These are phyloP conservation scores for Pichia californica DNA, from an alignment of 805 yeast genomes.

Conservation along the genomic window DNA sequence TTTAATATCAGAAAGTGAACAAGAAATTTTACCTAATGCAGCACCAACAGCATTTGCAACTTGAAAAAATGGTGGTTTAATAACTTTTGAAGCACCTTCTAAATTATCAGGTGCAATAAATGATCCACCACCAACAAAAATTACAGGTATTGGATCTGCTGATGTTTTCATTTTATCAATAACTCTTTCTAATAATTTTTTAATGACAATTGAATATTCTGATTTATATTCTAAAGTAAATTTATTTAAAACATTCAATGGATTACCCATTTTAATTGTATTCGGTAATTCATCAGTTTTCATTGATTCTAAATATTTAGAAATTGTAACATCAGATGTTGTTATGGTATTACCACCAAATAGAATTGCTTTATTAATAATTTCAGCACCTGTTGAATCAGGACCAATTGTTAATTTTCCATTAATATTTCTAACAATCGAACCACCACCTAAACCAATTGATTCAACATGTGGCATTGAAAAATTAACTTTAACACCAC, in stretches of 20 bases:
- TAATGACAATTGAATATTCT: not conserved
- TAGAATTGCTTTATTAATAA: not conserved
- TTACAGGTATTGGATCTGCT: not conserved
- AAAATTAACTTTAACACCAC: not conserved
- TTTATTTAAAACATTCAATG: not conserved
- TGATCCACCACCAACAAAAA: not conserved
- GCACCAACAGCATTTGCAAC: slow-evolving; percentile 2
- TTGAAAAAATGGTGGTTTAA: not conserved
- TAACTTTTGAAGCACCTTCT: not conserved
- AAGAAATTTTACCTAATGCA: not conserved
- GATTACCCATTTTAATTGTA: not conserved
- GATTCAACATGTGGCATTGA: slow-evolving; percentile 1
- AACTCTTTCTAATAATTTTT: not conserved
- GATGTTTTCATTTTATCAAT: slow-evolving; percentile 1
- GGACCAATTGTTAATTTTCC: not conserved
- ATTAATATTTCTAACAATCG: not conserved
- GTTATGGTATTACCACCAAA: not conserved
- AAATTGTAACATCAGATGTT: not conserved
- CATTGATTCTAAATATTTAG: not conserved
- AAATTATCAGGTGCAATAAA: not conserved
- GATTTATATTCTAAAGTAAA: not conserved
- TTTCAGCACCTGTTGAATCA: not conserved
- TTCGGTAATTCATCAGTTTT: not conserved
- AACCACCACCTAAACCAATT: slow-evolving; percentile 1
- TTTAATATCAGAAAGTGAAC: not conserved